These are phyloP conservation scores for Botrytis pseudocinerea DNA, from an alignment of 2,329 filamentous ascomycete species.

Conservation along the genomic window DNA sequence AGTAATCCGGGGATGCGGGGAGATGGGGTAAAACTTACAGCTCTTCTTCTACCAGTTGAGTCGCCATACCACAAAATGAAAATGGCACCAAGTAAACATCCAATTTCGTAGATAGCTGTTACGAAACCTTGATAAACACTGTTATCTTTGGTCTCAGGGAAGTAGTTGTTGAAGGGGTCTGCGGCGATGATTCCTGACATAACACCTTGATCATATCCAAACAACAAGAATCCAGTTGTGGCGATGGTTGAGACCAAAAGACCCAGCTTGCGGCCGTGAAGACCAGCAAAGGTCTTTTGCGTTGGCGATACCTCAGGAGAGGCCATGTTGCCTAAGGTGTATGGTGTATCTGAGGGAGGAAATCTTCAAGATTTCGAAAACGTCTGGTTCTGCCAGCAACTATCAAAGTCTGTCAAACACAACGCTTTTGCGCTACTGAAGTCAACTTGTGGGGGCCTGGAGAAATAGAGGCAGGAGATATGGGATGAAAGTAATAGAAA, in stretches of 20 bases:
- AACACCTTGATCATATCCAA: constrained; percentile 86
- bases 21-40: constrained; percentile 47
- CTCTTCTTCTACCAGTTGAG: constrained; percentile 55
- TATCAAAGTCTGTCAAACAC: constrained; percentile 16
- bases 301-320: constrained; percentile 11
- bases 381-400: constrained; percentile 19
- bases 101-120: constrained; percentile 57
- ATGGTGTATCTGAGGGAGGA: neutral
- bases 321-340: constrained; percentile 2
- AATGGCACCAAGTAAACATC: constrained; percentile 54
- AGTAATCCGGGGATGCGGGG: neutral
- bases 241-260: constrained; percentile 69
- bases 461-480: constrained; percentile 4
- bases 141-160: constrained; percentile 60
- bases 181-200: constrained; percentile 74
- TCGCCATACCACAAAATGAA: constrained; percentile 54
- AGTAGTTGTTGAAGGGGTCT: constrained; percentile 79
- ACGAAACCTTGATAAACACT: constrained; percentile 49
- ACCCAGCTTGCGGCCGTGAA: constrained; percentile 66
- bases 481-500: neutral
- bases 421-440: constrained; percentile 17
- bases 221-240: constrained; percentile 79
- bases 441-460: constrained; percentile 17
- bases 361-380: constrained; percentile 20
- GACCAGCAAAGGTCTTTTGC: constrained; percentile 51